Percentiles rank a stretch among this genome's conserved stretches.
Evolutionary conservation across 495 filamentous ascomycete species (phyloP).

Genomic region (Annulohypoxylon stygium): DNA sequence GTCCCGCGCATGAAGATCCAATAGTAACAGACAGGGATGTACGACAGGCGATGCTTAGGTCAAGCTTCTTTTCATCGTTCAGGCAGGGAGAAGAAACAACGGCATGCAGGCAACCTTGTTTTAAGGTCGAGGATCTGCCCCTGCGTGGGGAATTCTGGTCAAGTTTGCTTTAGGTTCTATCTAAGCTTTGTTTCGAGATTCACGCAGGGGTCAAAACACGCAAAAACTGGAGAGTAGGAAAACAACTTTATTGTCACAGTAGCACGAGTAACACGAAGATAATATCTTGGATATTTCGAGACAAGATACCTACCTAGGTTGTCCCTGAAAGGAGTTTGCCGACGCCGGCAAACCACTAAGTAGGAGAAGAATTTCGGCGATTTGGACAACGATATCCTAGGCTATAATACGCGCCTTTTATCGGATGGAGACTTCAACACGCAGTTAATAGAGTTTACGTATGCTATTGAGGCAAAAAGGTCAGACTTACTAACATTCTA

Average conservation of each 20-base stretch:
- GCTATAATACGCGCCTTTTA: slow-evolving; percentile 34
- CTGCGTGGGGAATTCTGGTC: slow-evolving; percentile 30
- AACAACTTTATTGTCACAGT: slow-evolving; percentile 42
- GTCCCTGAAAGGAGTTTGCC: slow-evolving; percentile 14
- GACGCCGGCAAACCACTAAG: slow-evolving; percentile 12
- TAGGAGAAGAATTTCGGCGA: background rate
- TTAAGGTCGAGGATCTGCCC: slow-evolving; percentile 35
- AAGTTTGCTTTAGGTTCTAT: slow-evolving; percentile 25
- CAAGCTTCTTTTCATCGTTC: slow-evolving; percentile 30
- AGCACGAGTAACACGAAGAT: slow-evolving; percentile 21
- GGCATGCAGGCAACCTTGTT: slow-evolving; percentile 47
- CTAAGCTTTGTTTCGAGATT: slow-evolving; percentile 42
- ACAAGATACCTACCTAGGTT: background rate
- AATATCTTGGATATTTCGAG: slow-evolving; percentile 16
- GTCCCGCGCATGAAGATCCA: slow-evolving; percentile 7
- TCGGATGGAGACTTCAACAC: slow-evolving; percentile 30
- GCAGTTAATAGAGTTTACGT: slow-evolving; percentile 24
- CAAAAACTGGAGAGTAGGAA: slow-evolving; percentile 19
- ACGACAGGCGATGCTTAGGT: slow-evolving; percentile 9
- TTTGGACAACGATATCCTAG: slow-evolving; percentile 9
- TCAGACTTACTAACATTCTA: slow-evolving; percentile 28
- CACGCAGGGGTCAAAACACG: slow-evolving; percentile 38
- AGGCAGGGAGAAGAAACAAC: slow-evolving; percentile 36
- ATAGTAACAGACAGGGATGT: slow-evolving; percentile 18
- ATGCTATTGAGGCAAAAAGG: slow-evolving; percentile 18